These are phyloP conservation scores for Pichia sp. DNA, from an alignment of 1,139 yeast species.

Conservation along the genomic window DNA sequence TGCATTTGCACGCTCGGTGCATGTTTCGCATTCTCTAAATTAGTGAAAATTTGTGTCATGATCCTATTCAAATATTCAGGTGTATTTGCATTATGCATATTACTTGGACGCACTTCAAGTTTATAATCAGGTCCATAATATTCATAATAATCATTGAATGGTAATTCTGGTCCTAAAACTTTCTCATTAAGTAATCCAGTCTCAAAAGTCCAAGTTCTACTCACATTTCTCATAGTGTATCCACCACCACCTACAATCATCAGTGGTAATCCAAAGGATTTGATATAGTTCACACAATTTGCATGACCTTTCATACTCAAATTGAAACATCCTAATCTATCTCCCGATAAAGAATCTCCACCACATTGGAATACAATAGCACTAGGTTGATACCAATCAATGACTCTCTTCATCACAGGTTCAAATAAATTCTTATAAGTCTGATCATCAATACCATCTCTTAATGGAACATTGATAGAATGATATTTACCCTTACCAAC, in stretches of 20 bases:
- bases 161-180: conserved; percentile 72
- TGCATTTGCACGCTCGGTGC: conserved; percentile 96
- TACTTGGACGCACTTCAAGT: conserved; percentile 87
- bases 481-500: conserved; percentile 82
- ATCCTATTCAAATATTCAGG: conserved; percentile 89
- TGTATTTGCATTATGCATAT: conserved; percentile 94
- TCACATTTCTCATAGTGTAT: conserved; percentile 91
- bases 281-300: conserved; percentile 83
- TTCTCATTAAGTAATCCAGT: conserved; percentile 83
- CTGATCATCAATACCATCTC: conserved; percentile 95
- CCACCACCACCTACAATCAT: conserved; percentile 97
- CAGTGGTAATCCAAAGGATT: conserved; percentile 81
- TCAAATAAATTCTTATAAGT: conserved; percentile 85
- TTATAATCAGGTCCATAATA: conserved; percentile 96
- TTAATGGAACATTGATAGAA: conserved; percentile 85
- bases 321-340: conserved; percentile 89
- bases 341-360: conserved; percentile 92
- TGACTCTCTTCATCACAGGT: conserved; percentile 67
- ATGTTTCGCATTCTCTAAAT: conserved; percentile 80
- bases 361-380: conserved; percentile 96
- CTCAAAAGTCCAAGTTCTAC: conserved; percentile 92
- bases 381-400: conserved; percentile 65
- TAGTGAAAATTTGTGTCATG: conserved; percentile 65
- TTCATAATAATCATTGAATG: conserved; percentile 94
- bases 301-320: conserved; percentile 90